Base-by-base conservation (phyloP, 345 rosid species). In the Populus tremula region DNA sequence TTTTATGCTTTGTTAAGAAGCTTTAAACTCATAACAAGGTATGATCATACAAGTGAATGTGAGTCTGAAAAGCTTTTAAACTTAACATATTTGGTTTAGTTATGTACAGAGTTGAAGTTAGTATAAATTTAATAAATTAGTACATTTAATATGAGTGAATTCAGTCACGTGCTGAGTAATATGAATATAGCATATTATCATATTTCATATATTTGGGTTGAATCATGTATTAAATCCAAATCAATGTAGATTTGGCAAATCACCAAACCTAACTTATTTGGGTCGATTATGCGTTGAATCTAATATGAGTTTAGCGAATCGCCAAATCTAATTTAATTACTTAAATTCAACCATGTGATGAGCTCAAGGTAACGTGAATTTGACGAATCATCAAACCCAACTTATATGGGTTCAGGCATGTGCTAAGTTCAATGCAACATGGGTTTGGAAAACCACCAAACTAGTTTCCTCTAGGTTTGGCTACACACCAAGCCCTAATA, bases 71-170 rank as follows among this genome's bases (percentile, higher is more conserved):
- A 17, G 7, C 6, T 49, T 1, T 17, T 5, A 16, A 5, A 17
- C 8, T 17, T 0, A 0, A 0, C 0, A 49, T 16, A 5, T 0
- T 49, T 17, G 0, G 8, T 1, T 5, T 1, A 0, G 0, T 17
- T 0, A 0, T 5, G 13, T 5, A 0, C 6, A 1, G 0, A 49
- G 0, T 6, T 16, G 2, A 16, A 49, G 2, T 1, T 1, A 17
- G 4, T 0, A 0, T 1, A 5, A 0, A 0, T 49, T 5, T 16
- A 0, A 5, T 16, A 17, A 41, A 41, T 41, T 41, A 17, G 0
- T 16, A 1, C 1, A 17, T 0, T 0, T 5, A 5, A 3, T 1
- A 49, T 49, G 7, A 10, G 2, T 41, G 13, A 2, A 1, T 41
- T 41, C 1, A 49, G 2, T 17, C 8, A 14, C 0, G 0, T 16